A percentile compares a stretch with the other conserved stretches of the same genome.
phyloP scores from a whole-genome alignment of 2,329 filamentous ascomycete species.

The Trichoderma polysporum region DNA sequence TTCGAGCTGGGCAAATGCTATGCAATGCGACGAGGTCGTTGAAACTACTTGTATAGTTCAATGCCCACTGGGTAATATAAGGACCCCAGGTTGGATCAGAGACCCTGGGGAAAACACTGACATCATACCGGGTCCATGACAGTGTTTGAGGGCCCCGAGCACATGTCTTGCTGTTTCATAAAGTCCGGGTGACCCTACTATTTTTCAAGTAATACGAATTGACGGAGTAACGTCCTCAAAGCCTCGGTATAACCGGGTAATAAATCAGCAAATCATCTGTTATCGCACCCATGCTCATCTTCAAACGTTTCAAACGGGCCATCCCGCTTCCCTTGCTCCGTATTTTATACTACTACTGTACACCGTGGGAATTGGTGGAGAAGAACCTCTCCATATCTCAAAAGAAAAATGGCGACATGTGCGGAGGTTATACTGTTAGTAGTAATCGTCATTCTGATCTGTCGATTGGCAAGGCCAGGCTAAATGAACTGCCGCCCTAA shows the following conservation, averaged over 20 bases:
- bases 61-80: background rate
- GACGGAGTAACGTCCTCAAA: background rate
- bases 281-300: slow-evolving; percentile 8
- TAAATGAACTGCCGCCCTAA: background rate
- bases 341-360: background rate
- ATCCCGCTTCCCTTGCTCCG: slow-evolving; percentile 10
- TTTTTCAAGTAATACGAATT: background rate
- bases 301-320: slow-evolving; percentile 17
- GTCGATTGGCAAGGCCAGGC: background rate
- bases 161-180: slow-evolving; percentile 12
- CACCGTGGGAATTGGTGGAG: background rate
- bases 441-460: background rate
- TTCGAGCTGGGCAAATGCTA: background rate
- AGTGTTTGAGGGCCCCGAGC: background rate
- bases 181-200: background rate
- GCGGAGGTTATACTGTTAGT: slow-evolving; percentile 4
- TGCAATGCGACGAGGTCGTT: background rate
- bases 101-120: background rate
- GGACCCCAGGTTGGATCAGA: background rate
- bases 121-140: slow-evolving; percentile 2
- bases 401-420: background rate
- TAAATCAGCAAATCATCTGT: background rate
- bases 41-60: background rate
- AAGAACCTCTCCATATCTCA: background rate
- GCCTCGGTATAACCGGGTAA: slow-evolving; percentile 1